Evolutionary conservation across 2,329 filamentous ascomycete species (phyloP).

Genomic region (Colletotrichum agaves): DNA sequence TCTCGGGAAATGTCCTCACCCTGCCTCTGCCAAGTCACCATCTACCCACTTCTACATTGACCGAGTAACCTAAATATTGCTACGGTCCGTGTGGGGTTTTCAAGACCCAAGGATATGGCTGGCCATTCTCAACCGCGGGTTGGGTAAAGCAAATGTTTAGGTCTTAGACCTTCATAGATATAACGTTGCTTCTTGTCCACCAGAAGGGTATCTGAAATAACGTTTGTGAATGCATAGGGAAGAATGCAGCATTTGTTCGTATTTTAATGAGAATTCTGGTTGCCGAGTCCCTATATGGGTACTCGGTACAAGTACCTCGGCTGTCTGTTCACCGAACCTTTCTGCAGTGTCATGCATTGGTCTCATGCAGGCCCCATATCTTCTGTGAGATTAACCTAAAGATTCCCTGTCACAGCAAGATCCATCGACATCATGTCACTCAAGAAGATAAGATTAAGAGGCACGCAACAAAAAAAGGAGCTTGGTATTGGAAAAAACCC

Average conservation of each 20-base stretch:
- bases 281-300: no score
- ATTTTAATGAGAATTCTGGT: no score
- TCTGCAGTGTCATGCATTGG: conserved; percentile 32
- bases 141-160: no score
- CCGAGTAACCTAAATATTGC: neutral
- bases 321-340: neutral
- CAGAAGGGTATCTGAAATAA: no score
- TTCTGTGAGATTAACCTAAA: neutral
- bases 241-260: no score
- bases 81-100: conserved; percentile 9
- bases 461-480: neutral
- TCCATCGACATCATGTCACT: neutral
- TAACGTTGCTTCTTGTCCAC: no score
- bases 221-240: no score
- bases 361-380: conserved; percentile 28
- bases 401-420: neutral
- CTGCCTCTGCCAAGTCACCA: neutral
- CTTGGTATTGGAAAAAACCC: conserved; percentile 26
- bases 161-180: no score
- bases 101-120: neutral
- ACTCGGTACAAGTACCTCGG: no score
- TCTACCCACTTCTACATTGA: neutral
- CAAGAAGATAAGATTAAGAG: neutral
- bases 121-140: no score
- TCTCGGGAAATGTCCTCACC: no score